Percentiles rank a stretch among this genome's conserved stretches.
These are phyloP conservation scores for Boletus rubescentipes DNA, from an alignment of 768 basidiomycete genomes.

Conservation along the genomic window DNA sequence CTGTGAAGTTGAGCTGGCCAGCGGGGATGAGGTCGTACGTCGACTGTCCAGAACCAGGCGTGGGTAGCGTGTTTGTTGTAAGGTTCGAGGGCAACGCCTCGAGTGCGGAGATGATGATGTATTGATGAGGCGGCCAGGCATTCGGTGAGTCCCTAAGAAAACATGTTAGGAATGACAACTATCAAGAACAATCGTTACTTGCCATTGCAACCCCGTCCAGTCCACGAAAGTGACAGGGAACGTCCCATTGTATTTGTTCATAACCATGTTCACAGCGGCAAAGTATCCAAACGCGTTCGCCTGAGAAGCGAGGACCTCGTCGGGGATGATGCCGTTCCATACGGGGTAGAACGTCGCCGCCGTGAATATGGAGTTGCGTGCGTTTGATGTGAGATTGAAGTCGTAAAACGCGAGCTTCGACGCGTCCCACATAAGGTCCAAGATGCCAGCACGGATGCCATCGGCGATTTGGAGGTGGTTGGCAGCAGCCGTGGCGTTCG, in stretches of 20 bases:
- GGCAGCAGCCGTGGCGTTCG: constrained; percentile 42
- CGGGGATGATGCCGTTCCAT: constrained; percentile 85
- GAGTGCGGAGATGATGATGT: constrained; percentile 78
- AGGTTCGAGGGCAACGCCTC: constrained; percentile 71
- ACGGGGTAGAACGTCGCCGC: constrained; percentile 79
- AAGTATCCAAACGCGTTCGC: constrained; percentile 71
- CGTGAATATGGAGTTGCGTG: constrained; percentile 66
- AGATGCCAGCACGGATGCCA: constrained; percentile 61
- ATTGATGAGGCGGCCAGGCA: constrained; percentile 84
- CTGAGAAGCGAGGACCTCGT: constrained; percentile 56
- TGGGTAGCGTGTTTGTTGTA: constrained; percentile 55
- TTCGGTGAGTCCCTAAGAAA: constrained; percentile 76
- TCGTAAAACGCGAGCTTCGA: constrained; percentile 88
- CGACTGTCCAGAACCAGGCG: constrained; percentile 48
- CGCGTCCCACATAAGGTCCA: constrained; percentile 87
- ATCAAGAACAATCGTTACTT: constrained; percentile 3
- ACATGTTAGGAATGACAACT: background rate
- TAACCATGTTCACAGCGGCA: constrained; percentile 69
- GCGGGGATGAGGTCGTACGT: constrained; percentile 68
- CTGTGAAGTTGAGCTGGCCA: constrained; percentile 80
- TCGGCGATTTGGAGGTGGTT: constrained; percentile 58
- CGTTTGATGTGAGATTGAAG: constrained; percentile 72
- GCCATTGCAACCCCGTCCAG: constrained; percentile 80
- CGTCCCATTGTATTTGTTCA: constrained; percentile 87
- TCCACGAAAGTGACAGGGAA: constrained; percentile 76